Evolutionary conservation across 257 asterid genomes (phyloP).

Genomic region (Misopates orontium): DNA sequence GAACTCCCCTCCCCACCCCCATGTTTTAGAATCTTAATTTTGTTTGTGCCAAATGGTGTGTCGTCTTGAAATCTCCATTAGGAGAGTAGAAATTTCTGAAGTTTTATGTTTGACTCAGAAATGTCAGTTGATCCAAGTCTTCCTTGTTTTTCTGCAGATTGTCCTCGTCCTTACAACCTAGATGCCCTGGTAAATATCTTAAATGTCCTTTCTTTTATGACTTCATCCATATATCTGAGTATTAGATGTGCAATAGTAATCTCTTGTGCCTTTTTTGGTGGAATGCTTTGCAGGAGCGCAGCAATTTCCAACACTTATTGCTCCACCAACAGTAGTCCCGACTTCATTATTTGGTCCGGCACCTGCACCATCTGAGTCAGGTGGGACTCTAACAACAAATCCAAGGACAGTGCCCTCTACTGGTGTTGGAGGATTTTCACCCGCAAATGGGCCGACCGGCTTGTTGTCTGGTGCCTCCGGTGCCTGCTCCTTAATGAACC

Average conservation of each 20-base stretch:
- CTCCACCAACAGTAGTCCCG: constrained; percentile 71
- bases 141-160: constrained; percentile 53
- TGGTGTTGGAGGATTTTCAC: constrained; percentile 58
- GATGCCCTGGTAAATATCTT: constrained; percentile 78
- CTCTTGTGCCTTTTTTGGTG: not conserved
- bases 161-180: constrained; percentile 76
- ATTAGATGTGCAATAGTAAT: not conserved
- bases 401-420: constrained; percentile 64
- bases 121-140: constrained; percentile 6
- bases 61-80: too few relatives aligned
- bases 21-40: not conserved
- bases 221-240: not conserved
- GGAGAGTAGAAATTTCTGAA: not conserved
- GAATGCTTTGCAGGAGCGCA: constrained; percentile 55
- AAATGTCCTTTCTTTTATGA: not conserved
- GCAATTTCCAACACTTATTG: constrained; percentile 71
- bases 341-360: constrained; percentile 66
- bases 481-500: constrained; percentile 47
- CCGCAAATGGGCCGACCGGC: constrained; percentile 79
- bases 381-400: constrained; percentile 55
- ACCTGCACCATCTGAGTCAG: constrained; percentile 73
- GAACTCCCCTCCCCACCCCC: too few relatives aligned
- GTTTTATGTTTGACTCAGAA: constrained; percentile 1
- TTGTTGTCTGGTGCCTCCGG: constrained; percentile 45
- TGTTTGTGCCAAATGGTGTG: too few relatives aligned